Base-by-base conservation (phyloP, 306 rosid genomes). In the Pterocarpus santalinus region DNA sequence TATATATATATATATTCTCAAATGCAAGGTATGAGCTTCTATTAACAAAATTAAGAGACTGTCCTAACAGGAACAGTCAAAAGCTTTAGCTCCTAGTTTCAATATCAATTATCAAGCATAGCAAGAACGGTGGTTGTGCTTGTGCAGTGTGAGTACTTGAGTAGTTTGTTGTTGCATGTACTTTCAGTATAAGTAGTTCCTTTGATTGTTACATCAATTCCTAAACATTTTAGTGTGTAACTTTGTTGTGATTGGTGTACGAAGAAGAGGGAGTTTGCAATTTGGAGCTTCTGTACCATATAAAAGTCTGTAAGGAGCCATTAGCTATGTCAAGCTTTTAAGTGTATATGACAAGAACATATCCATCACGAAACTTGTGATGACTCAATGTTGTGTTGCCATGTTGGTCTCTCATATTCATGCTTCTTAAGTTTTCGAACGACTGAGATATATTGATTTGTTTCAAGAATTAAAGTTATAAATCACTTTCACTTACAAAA, bases 161-260 rank as follows among this genome's bases (percentile, higher is more conserved):
- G 79, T 72, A 67, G 75, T 75, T 33, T 63, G 16, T 47, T 63
- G 65, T 56, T 65, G 49, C 77, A 72, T 69, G 51, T 70, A 30
- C 65, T 80, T 63, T 44, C n/a, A 8, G 65, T 63, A 38, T 57
- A 49, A 70, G 17, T 70, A 63, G 49, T 32, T 28, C 11, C 22
- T 61, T 38, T 36, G 11, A 22, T 69, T 22, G 9, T 71, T 69
- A 2, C 28, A 13, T 69, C 51, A 7, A 70, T 2, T 13, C 75
- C 51, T 2, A 17, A 33, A 12, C 1, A 51, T 14, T 51, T 44
- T 15, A 44, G 70, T 33, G 73, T 61, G 81, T 61, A 43, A 17
- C 55, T 77, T 60, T 77, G 51, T 81, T 68, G 70, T 78, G 77
- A 65, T 73, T 76, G 47, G 66, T 76, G 73, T 52, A 76, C 12